Base-by-base conservation (phyloP, 2,329 filamentous ascomycete genomes). In the Coniosporium tulheliwenetii region DNA sequence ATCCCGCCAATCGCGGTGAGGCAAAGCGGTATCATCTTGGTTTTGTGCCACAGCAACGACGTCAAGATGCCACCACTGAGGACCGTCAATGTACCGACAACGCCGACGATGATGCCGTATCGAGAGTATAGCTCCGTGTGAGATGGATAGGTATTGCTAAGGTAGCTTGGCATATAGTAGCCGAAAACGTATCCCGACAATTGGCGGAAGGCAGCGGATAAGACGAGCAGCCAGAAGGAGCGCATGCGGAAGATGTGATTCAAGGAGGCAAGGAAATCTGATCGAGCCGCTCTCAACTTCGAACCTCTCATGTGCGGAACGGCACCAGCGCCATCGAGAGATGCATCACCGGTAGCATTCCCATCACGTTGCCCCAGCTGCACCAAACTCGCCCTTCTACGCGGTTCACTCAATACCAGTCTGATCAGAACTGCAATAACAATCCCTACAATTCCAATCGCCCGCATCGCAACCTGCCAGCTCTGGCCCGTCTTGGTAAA, bases 91-190 rank as follows among this genome's bases (percentile, higher is more conserved):
- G 51, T 50, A 16, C 51, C 50, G 9, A 51, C 46, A 12, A 46
- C 45, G 7, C 51, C 52, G 26, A 54, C 48, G 26, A 53, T 50
- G 34, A 52, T 49, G 3, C 49, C 52, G 36, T 53, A 53, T 7
- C 37, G 34, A 5, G 45, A 46, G 9, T 47, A 39, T 4, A 53
- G 34, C 9, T 47, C 37, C 1, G 38, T 19, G 12, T 48, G 26
- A 5, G 38, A 32, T 3, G 48, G 46, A 40, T 52, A 53, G 3
- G 45, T 44, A 7, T 42, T 41, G 4, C 40, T 41, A 2, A 54
- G 42, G 38, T 52, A 53, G 2, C 43, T 41, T 5, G 52, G 52
- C 50, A 53, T 51, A 38, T 51, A 50, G 34, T 47, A 50, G 5
- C 43, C 45, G 43, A 53, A 52, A 1, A 53, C 44, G 37, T 49